A percentile compares a stretch with the other conserved stretches of the same genome.
Evolutionary conservation across 2,329 filamentous ascomycete genomes (phyloP).

Genomic region (Paecilomyces fulvus): DNA sequence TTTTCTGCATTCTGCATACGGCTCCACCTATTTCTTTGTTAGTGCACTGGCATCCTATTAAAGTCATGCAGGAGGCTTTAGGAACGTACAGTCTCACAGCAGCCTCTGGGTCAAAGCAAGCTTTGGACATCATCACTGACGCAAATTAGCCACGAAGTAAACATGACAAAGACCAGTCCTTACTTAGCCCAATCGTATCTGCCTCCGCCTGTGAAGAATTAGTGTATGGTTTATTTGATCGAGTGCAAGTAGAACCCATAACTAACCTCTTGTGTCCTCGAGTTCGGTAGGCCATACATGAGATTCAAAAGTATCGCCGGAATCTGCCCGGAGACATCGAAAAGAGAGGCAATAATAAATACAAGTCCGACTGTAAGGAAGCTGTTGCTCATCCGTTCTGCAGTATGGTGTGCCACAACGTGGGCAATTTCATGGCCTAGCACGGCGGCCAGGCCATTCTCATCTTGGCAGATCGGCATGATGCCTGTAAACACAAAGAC

Average conservation of each 20-base stretch:
- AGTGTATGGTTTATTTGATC: not conserved
- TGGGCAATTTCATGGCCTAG: conserved; percentile 58
- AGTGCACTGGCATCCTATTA: conserved; percentile 1
- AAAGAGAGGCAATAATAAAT: conserved; percentile 20
- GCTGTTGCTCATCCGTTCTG: conserved; percentile 45
- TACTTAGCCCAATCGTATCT: conserved; percentile 52
- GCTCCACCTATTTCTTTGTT: conserved; percentile 31
- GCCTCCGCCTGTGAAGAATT: conserved; percentile 42
- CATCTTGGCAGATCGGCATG: conserved; percentile 46
- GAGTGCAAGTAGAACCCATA: not conserved
- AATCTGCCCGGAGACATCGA: conserved; percentile 33
- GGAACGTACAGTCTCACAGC: conserved; percentile 42
- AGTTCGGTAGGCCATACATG: conserved; percentile 46
- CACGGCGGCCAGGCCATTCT: conserved; percentile 53
- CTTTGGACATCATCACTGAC: conserved; percentile 53
- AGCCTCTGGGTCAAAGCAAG: conserved; percentile 51
- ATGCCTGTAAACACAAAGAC: conserved; percentile 59
- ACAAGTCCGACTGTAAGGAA: conserved; percentile 24
- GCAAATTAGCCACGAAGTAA: conserved; percentile 8
- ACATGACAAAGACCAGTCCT: conserved; percentile 3
- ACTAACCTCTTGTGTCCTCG: conserved; percentile 47
- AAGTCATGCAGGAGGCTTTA: not conserved
- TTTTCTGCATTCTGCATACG: conserved; percentile 44
- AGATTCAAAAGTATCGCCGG: conserved; percentile 39
- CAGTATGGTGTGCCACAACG: conserved; percentile 49